A percentile compares a stretch with the other conserved stretches of the same genome.
These are phyloP conservation scores for Lasiodiplodia gonubiensis DNA, from an alignment of 2,329 filamentous ascomycete genomes.

Conservation along the genomic window DNA sequence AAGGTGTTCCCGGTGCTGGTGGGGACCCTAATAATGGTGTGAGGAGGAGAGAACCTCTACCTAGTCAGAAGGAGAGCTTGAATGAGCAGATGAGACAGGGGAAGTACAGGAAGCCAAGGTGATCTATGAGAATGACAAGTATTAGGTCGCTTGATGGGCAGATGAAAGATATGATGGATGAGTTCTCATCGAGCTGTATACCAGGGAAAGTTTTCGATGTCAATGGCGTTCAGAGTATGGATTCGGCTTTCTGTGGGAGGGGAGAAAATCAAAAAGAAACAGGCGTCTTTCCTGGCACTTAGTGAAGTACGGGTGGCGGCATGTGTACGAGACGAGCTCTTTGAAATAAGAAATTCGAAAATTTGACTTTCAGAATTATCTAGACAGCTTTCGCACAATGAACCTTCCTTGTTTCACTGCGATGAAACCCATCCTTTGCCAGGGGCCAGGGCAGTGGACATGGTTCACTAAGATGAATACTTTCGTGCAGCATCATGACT, in stretches of 20 bases:
- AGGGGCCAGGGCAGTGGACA: too few species aligned
- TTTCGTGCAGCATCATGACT: background rate
- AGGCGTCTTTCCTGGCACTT: constrained; percentile 1
- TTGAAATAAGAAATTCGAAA: background rate
- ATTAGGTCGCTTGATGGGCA: background rate
- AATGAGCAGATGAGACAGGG: constrained; percentile 73
- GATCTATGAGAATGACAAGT: background rate
- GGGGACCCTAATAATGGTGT: constrained; percentile 40
- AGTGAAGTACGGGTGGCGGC: background rate
- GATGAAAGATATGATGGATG: background rate
- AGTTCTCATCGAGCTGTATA: constrained; percentile 2
- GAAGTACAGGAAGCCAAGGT: constrained; percentile 53
- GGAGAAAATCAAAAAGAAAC: constrained; percentile 1
- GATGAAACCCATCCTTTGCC: background rate
- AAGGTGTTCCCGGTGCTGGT: background rate
- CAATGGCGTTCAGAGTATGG: constrained; percentile 6
- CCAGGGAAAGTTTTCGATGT: background rate
- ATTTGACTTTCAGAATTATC: background rate
- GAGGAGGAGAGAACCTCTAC: constrained; percentile 71
- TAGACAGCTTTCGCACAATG: background rate
- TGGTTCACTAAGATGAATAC: background rate
- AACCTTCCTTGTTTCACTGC: background rate
- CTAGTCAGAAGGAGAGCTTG: constrained; percentile 83
- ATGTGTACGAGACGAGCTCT: background rate
- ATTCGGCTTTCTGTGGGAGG: background rate